These are phyloP conservation scores for Harrya chromipes DNA, from an alignment of 768 basidiomycete genomes.

Conservation along the genomic window DNA sequence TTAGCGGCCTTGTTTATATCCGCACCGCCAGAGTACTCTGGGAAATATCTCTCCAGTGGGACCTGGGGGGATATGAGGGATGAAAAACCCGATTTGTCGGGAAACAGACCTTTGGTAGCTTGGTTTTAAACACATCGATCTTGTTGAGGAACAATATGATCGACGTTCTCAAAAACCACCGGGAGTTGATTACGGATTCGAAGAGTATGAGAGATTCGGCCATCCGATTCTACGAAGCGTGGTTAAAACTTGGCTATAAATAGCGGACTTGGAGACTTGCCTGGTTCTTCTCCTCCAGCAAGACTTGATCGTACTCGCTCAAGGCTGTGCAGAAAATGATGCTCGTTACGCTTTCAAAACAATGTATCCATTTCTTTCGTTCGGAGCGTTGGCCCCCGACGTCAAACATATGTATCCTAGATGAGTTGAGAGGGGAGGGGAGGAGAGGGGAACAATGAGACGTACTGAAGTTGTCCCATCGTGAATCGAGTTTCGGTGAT, in stretches of 20 bases:
- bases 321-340: slow-evolving; percentile 76
- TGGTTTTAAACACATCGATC: slow-evolving; percentile 75
- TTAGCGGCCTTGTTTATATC: slow-evolving; percentile 95
- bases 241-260: not conserved
- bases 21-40: slow-evolving; percentile 84
- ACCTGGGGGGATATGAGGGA: slow-evolving; percentile 38
- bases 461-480: slow-evolving; percentile 62
- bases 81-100: accelerated
- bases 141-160: slow-evolving; percentile 72
- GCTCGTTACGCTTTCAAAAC: slow-evolving; percentile 76
- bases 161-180: slow-evolving; percentile 67
- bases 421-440: not conserved
- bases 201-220: slow-evolving; percentile 71
- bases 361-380: slow-evolving; percentile 80
- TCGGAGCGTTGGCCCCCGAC: slow-evolving; percentile 80
- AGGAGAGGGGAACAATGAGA: not conserved
- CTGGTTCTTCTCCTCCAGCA: slow-evolving; percentile 53
- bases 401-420: slow-evolving; percentile 69
- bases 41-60: slow-evolving; percentile 75
- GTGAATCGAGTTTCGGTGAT: slow-evolving; percentile 85
- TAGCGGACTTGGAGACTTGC: slow-evolving; percentile 6
- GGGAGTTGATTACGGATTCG: slow-evolving; percentile 75
- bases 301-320: slow-evolving; percentile 74
- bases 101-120: slow-evolving; percentile 49
- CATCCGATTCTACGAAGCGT: slow-evolving; percentile 60